Conservation (phyloP, 73 alveolate genomes). For the Paramecium sexaurelia region DNA sequence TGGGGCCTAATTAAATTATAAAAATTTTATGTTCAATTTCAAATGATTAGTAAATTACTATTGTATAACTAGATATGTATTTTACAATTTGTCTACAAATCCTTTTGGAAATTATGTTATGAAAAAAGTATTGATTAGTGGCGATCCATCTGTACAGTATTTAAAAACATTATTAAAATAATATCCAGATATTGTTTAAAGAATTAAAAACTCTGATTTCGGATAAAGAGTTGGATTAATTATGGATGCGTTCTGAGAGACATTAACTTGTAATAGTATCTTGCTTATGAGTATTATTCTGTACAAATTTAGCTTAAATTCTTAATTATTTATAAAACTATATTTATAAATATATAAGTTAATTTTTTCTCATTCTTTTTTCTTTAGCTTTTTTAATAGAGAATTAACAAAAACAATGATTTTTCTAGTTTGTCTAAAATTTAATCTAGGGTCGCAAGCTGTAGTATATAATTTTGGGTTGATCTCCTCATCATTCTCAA, state of each 20-base stretch:
- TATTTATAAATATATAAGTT: neutral
- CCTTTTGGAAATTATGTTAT: constrained; percentile 48
- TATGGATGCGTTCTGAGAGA: constrained; percentile 16
- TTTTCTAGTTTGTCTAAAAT: neutral
- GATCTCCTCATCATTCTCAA: constrained; percentile 55
- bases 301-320: neutral
- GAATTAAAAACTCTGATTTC: constrained; percentile 44
- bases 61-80: neutral
- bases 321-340: no score
- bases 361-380: neutral
- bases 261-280: constrained; percentile 25
- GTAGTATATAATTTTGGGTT: constrained; percentile 51
- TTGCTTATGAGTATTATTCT: constrained; percentile 41
- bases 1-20: constrained; percentile 17
- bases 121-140: constrained; percentile 33
- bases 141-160: constrained; percentile 17
- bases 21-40: neutral
- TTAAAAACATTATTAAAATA: neutral
- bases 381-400: neutral
- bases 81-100: constrained; percentile 23
- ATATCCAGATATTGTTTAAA: constrained; percentile 32
- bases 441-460: constrained; percentile 74
- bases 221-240: constrained; percentile 53
- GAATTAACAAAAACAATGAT: constrained; percentile 9
- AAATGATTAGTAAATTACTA: neutral